These are phyloP conservation scores for Cutaneotrichosporon cyanovorans DNA, from an alignment of 1,284 basidiomycete genomes.

Conservation along the genomic window DNA sequence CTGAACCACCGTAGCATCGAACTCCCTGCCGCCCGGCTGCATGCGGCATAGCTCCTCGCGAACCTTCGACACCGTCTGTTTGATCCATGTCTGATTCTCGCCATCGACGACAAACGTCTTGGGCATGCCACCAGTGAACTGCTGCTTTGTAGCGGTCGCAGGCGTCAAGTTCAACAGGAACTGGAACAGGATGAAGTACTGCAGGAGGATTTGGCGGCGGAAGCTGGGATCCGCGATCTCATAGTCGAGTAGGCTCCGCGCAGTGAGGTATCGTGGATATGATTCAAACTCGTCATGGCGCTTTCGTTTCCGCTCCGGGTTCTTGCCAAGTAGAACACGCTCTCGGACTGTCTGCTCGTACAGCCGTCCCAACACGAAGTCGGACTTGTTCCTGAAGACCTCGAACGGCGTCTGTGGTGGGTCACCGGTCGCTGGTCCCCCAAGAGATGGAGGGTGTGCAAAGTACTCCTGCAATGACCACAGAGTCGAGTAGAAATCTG, in stretches of 20 bases:
- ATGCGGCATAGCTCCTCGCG: constrained; percentile 34
- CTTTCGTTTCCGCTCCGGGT: constrained; percentile 22
- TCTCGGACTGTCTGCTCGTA: constrained; percentile 33
- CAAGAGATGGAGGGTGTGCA: constrained; percentile 37
- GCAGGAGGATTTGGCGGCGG: constrained; percentile 43
- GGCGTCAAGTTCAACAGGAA: constrained; percentile 41
- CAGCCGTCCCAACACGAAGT: constrained; percentile 35
- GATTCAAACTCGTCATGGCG: constrained; percentile 24
- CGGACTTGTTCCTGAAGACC: constrained; percentile 30
- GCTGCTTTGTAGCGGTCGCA: constrained; percentile 32
- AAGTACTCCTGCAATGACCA: constrained; percentile 45
- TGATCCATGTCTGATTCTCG: constrained; percentile 32
- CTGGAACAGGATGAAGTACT: constrained; percentile 45
- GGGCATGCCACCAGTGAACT: constrained; percentile 40
- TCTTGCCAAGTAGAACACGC: constrained; percentile 28
- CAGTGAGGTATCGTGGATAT: constrained; percentile 42
- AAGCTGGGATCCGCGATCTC: constrained; percentile 39
- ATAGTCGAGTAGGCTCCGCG: constrained; percentile 35
- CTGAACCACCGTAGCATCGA: constrained; percentile 30
- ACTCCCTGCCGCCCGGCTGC: constrained; percentile 28
- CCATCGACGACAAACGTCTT: constrained; percentile 35
- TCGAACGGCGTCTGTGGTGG: constrained; percentile 29
- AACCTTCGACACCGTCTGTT: constrained; percentile 22
- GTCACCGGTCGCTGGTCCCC: constrained; percentile 23
- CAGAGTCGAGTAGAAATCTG: constrained; percentile 40